Evolutionary conservation across 2,329 filamentous ascomycete genomes (phyloP), one percentile per base, ranked within the genome.

Genomic region (Volutella citrinella): DNA sequence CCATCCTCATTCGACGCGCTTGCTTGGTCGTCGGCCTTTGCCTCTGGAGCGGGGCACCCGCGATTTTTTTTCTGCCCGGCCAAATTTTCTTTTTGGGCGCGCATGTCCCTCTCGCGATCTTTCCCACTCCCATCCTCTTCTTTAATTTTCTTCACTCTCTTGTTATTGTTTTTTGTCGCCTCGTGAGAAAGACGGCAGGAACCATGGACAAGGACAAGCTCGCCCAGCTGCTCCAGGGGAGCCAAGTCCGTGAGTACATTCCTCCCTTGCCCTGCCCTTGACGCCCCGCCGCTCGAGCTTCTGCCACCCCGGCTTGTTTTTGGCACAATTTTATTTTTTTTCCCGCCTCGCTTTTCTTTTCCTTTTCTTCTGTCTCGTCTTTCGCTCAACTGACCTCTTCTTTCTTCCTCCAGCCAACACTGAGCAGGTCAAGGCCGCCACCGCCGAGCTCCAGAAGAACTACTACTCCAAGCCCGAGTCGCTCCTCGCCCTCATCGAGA

Each of bases 401-500:
- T 9, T 30, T 21, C 51, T 43, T 37, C 47, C 33, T 53, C 22
- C 57, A 95, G 89, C 93, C 59, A 84, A 95, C 67, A 95, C 89
- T 49, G 81, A 87, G 52, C 81, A 82, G 66, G 82, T 95, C 64
- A 94, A 96, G 77, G 80, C 85, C 49, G 88, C 90, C 45, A 98
- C 91, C 13, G 80, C 85, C 39, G 82, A 89, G 55, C 80, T 97
- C 41, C 90, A 95, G 66, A 93, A 94, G 66, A 87, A 86, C 66
- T 97, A 87, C 74, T 97, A 95, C 72, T 82, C 80, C 55, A 79
- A 88, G 51, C 84, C 91, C 23, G 79, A 89, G 55, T 87, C 88
- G 12, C 80, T 97, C 38, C 76, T 91, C 36, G 80, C 87, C 54
- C 83, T 97, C 44, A 78, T 97, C 50, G 88, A 96, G 66, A 82